These are phyloP conservation scores for Closterium sp. DNA, from an alignment of 139 green algal genomes.

Conservation along the genomic window DNA sequence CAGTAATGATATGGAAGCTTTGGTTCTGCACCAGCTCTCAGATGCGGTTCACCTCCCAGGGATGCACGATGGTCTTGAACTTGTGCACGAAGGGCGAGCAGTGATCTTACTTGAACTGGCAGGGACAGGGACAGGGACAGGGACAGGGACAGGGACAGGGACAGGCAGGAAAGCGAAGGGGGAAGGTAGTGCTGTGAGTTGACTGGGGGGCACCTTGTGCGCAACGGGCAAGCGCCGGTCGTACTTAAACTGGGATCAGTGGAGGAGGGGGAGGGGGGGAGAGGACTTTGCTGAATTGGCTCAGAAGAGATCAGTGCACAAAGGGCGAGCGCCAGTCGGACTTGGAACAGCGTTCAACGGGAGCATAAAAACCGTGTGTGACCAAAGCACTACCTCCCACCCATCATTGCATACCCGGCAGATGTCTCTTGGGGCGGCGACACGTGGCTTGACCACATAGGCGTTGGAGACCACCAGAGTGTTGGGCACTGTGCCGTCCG, in stretches of 20 bases:
- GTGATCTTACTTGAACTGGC: slow-evolving; percentile 64
- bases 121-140: neutral
- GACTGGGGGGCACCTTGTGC: no score
- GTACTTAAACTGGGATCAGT: no score
- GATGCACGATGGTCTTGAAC: slow-evolving; percentile 61
- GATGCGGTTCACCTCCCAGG: slow-evolving; percentile 88
- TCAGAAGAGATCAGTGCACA: no score
- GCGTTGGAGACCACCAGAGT: slow-evolving; percentile 55
- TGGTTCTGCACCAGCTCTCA: slow-evolving; percentile 75
- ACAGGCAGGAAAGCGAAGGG: neutral
- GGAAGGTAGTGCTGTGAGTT: no score
- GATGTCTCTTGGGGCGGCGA: slow-evolving; percentile 74
- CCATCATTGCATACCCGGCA: neutral
- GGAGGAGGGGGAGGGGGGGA: no score
- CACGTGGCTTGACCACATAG: slow-evolving; percentile 63
- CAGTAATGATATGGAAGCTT: no score
- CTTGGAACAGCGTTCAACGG: no score
- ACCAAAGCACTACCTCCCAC: no score
- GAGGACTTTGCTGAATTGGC: no score
- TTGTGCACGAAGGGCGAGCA: slow-evolving; percentile 64
- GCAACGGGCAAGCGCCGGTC: no score
- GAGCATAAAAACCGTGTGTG: no score
- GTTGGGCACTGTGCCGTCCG: slow-evolving; percentile 54
- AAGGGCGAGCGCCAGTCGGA: neutral
- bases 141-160: neutral